Percentiles rank a stretch among this genome's conserved stretches.
Conservation (phyloP, 257 asterid species). For the Voacanga thouarsii region DNA sequence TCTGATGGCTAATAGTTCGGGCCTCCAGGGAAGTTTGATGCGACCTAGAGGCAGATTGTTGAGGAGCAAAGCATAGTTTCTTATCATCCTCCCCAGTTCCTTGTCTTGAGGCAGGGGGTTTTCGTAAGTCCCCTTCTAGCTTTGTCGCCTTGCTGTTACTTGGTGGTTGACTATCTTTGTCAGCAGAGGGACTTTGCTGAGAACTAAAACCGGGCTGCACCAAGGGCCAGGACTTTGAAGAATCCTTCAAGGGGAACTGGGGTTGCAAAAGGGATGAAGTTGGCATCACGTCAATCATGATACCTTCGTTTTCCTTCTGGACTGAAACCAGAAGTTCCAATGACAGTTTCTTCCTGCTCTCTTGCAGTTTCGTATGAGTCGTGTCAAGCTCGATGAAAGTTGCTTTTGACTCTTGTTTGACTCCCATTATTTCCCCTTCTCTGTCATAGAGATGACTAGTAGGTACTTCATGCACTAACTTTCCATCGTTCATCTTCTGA, state of each 20-base stretch:
- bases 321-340: constrained; percentile 35
- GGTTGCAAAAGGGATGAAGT: constrained; percentile 25
- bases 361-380: constrained; percentile 19
- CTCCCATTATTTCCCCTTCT: constrained; percentile 23
- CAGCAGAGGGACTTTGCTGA: constrained; percentile 17
- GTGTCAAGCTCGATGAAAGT: constrained; percentile 13
- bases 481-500: constrained; percentile 22
- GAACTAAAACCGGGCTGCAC: constrained; percentile 16
- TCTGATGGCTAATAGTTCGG: constrained; percentile 13
- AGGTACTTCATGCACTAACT: constrained; percentile 21
- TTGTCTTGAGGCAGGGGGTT: constrained; percentile 19
- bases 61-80: constrained; percentile 22
- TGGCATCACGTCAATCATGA: constrained; percentile 19
- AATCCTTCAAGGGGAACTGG: constrained; percentile 15
- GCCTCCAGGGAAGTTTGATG: constrained; percentile 7
- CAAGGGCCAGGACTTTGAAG: constrained; percentile 20
- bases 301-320: constrained; percentile 23
- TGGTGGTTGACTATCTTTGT: constrained; percentile 17
- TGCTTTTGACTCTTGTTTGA: constrained; percentile 27
- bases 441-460: constrained; percentile 17
- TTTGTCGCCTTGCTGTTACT: constrained; percentile 11
- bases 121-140: constrained; percentile 18
- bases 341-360: constrained; percentile 33
- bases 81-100: constrained; percentile 21
- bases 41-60: constrained; percentile 12